These are phyloP conservation scores for Plectosphaerella cucumerina DNA, from an alignment of 2,329 filamentous ascomycete genomes.

Conservation along the genomic window DNA sequence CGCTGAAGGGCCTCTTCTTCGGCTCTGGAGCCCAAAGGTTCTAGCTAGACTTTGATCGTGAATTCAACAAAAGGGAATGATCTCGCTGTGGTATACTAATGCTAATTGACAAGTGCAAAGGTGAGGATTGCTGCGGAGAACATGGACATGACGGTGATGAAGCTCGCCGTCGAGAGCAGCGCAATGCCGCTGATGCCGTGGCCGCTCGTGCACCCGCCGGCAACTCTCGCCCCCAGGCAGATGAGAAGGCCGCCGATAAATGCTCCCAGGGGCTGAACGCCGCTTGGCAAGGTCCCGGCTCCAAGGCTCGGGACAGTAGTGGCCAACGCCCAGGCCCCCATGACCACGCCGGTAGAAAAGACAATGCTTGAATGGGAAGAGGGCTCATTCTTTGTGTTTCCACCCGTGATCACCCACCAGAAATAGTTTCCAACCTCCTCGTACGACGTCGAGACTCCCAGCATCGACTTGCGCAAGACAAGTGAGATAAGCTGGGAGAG, in stretches of 20 bases:
- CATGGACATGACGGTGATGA: constrained; percentile 54
- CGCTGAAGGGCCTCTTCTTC: background rate
- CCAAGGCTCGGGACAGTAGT: constrained; percentile 25
- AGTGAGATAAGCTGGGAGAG: constrained; percentile 54
- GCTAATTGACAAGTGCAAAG: too few species aligned
- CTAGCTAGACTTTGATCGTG: too few species aligned
- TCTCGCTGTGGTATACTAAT: too few species aligned
- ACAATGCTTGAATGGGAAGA: constrained; percentile 38
- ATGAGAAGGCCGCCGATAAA: constrained; percentile 52
- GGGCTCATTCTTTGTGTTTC: constrained; percentile 5
- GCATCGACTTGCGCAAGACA: constrained; percentile 43
- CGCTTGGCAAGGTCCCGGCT: constrained; percentile 16
- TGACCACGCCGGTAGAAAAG: constrained; percentile 48
- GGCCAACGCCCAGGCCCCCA: constrained; percentile 38
- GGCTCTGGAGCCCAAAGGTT: background rate
- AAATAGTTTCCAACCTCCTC: constrained; percentile 56
- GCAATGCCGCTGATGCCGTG: constrained; percentile 66
- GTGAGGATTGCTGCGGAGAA: constrained; percentile 43
- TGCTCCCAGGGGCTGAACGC: constrained; percentile 32
- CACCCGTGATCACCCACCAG: constrained; percentile 34
- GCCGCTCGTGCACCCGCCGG: constrained; percentile 64
- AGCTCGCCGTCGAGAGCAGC: constrained; percentile 55
- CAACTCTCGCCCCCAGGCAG: constrained; percentile 56
- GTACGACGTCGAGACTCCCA: constrained; percentile 59
- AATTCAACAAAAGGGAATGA: too few species aligned